Percentiles rank a stretch among this genome's conserved stretches.
phyloP scores from a whole-genome alignment of 768 basidiomycete species.

The Boletales sp. region DNA sequence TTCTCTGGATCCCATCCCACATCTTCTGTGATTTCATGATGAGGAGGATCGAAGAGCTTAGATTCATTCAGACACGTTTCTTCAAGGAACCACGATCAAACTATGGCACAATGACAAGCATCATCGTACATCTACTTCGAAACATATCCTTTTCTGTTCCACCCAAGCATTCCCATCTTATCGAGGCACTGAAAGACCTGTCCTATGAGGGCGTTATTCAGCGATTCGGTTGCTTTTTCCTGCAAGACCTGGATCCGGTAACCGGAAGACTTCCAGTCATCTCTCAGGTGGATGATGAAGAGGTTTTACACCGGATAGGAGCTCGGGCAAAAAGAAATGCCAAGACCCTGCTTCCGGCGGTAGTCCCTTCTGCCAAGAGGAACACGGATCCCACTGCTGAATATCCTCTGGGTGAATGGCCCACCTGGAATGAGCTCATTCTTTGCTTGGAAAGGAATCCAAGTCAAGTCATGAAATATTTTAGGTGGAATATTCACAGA shows the following conservation, averaged over 20 bases:
- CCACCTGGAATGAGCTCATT: constrained; percentile 4
- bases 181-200: not conserved
- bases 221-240: constrained; percentile 3
- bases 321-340: not conserved
- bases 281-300: not conserved
- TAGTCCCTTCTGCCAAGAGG: not conserved
- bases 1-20: constrained; percentile 6
- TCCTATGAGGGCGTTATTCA: constrained; percentile 1
- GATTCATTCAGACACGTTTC: not conserved
- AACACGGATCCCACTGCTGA: not conserved
- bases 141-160: constrained; percentile 2
- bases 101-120: constrained; percentile 7
- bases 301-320: not conserved
- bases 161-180: not conserved
- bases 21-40: constrained; percentile 1
- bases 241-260: constrained; percentile 5
- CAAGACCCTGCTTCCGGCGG: not conserved
- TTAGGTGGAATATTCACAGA: not conserved
- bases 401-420: constrained; percentile 5
- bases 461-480: not conserved
- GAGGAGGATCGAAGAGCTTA: constrained; percentile 1
- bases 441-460: constrained; percentile 2
- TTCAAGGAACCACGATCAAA: constrained; percentile 1
- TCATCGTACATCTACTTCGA: constrained; percentile 2
- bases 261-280: constrained; percentile 2